Conservation (phyloP, 148 eudicot species). For the Diospyros kaki region DNA sequence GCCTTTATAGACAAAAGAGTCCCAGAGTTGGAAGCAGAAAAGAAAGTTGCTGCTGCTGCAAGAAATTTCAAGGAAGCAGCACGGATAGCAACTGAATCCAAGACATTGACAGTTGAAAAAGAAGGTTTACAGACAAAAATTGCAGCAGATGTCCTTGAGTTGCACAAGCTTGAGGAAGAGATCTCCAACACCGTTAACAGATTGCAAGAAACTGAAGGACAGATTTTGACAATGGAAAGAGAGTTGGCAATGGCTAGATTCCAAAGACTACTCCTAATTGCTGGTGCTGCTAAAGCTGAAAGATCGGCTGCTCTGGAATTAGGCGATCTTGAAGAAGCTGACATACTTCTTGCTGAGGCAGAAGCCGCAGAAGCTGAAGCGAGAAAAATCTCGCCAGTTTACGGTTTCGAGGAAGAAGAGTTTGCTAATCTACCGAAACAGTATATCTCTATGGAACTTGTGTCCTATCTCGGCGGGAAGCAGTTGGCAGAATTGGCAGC, state of each 20-base stretch:
- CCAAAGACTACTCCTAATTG: conserved; percentile 50
- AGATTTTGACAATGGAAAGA: conserved; percentile 48
- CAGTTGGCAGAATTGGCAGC: conserved; percentile 42
- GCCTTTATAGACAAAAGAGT: conserved; percentile 60
- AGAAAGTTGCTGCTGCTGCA: conserved; percentile 70
- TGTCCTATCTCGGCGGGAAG: conserved; percentile 44
- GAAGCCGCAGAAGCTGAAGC: conserved; percentile 61
- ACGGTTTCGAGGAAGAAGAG: conserved; percentile 37
- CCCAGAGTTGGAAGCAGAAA: conserved; percentile 79
- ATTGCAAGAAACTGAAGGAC: conserved; percentile 48
- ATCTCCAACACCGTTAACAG: conserved; percentile 36
- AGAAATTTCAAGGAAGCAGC: conserved; percentile 86
- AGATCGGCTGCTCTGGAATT: conserved; percentile 58
- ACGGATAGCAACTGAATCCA: conserved; percentile 65
- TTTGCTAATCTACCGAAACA: conserved; percentile 28
- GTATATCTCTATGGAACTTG: conserved; percentile 43
- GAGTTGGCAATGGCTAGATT: conserved; percentile 53
- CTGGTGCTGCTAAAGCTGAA: conserved; percentile 50
- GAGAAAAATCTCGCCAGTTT: conserved; percentile 41
- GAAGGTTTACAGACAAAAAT: conserved; percentile 39
- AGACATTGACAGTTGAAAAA: conserved; percentile 53
- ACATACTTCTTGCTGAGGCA: conserved; percentile 62
- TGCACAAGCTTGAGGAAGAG: conserved; percentile 44
- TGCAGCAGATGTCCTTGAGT: conserved; percentile 29
- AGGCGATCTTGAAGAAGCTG: conserved; percentile 67